Conservation (phyloP, 2,329 filamentous ascomycete species). For the Epichloe baconii region DNA sequence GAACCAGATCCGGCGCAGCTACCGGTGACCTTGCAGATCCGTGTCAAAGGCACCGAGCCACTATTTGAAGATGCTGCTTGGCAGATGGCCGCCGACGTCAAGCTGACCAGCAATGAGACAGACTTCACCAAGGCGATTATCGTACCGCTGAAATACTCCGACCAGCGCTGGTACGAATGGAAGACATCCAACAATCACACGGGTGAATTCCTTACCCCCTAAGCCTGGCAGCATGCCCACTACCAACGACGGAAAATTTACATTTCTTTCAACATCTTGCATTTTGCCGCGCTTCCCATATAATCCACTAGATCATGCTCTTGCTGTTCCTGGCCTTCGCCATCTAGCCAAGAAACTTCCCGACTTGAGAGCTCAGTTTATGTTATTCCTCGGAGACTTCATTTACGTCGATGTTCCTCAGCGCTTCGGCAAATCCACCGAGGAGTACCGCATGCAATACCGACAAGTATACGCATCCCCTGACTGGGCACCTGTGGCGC, state of each 20-base stretch:
- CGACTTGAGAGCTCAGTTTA: conserved; percentile 59
- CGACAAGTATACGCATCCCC: conserved; percentile 91
- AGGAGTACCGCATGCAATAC: conserved; percentile 83
- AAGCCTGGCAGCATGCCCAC: conserved; percentile 49
- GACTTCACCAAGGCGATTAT: conserved; percentile 69
- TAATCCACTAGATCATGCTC: conserved; percentile 65
- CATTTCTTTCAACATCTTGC: conserved; percentile 85
- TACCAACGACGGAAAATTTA: conserved; percentile 57
- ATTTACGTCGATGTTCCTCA: conserved; percentile 84
- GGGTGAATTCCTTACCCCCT: conserved; percentile 70
- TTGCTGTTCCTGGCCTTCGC: conserved; percentile 69
- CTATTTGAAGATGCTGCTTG: conserved; percentile 47
- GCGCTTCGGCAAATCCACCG: conserved; percentile 55
- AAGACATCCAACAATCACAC: conserved; percentile 74
- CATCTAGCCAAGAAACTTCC: conserved; percentile 63
- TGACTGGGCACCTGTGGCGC: conserved; percentile 66
- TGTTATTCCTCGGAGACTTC: conserved; percentile 77
- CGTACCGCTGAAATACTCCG: conserved; percentile 48
- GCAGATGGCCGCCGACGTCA: conserved; percentile 52
- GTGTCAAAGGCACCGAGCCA: conserved; percentile 36
- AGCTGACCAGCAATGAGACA: conserved; percentile 57
- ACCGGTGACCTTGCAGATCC: conserved; percentile 60
- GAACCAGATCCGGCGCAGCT: conserved; percentile 67
- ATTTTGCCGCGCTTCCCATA: conserved; percentile 89
- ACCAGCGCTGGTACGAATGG: conserved; percentile 72